These are phyloP conservation scores for Paraurostyla sp. DNA, from an alignment of 73 alveolate species.

Conservation along the genomic window DNA sequence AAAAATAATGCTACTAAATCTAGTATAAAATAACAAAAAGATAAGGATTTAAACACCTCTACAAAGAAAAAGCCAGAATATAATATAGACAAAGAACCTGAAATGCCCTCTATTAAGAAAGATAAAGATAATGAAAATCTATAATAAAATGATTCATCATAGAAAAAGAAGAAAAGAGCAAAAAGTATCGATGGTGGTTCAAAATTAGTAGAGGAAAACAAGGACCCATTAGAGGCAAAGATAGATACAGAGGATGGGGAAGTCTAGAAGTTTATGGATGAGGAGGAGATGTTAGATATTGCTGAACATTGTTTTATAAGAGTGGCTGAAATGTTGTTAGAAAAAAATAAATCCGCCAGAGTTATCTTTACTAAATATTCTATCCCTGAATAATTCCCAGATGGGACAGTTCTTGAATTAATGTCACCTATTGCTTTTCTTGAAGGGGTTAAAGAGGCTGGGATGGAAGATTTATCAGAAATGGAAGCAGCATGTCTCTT, in stretches of 20 bases:
- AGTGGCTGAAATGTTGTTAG: constrained; percentile 67
- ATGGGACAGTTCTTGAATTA: constrained; percentile 65
- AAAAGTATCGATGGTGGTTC: background rate
- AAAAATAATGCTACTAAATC: no score
- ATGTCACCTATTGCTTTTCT: constrained; percentile 65
- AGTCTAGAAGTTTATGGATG: constrained; percentile 59
- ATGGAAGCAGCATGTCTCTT: constrained; percentile 56
- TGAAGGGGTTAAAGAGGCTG: constrained; percentile 63
- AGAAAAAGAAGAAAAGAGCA: background rate
- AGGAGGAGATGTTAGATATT: constrained; percentile 74
- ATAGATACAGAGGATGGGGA: constrained; percentile 3
- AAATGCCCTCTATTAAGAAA: background rate
- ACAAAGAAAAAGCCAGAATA: background rate
- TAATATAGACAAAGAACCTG: constrained; percentile 35
- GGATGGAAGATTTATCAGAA: constrained; percentile 54
- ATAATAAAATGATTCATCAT: no score
- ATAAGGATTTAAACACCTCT: no score
- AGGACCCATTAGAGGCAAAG: background rate
- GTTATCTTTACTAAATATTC: constrained; percentile 55
- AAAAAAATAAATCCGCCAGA: constrained; percentile 45
- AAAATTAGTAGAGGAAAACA: no score
- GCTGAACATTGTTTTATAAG: constrained; percentile 80
- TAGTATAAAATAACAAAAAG: background rate
- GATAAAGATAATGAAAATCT: no score
- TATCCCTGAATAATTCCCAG: constrained; percentile 55